A percentile compares a stretch with the other conserved stretches of the same genome.
Evolutionary conservation across 768 basidiomycete genomes (phyloP).

Genomic region (Trichaptum fuscoviolaceum): DNA sequence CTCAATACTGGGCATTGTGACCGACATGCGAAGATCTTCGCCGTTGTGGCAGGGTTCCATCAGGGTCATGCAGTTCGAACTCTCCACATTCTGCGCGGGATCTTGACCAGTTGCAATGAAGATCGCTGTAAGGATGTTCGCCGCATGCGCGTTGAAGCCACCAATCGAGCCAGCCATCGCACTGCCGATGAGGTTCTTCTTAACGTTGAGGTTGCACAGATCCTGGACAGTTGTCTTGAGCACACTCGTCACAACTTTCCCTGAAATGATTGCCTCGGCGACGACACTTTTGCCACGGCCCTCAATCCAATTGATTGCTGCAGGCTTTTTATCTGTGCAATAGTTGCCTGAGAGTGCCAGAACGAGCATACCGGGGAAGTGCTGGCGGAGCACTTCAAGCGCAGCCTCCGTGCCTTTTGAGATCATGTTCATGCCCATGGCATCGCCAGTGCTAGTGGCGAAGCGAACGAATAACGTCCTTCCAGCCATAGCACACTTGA

Average conservation of each 20-base stretch:
- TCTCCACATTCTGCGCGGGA: constrained; percentile 98
- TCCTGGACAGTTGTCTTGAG: constrained; percentile 93
- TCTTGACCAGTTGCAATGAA: constrained; percentile 98
- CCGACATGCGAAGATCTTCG: constrained; percentile 85
- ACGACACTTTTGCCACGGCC: constrained; percentile 97
- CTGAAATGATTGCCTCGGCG: constrained; percentile 90
- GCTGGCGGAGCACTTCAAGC: constrained; percentile 65
- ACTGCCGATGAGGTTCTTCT: constrained; percentile 97
- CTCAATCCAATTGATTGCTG: constrained; percentile 99
- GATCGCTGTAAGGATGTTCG: constrained; percentile 93
- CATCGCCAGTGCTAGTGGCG: constrained; percentile 91
- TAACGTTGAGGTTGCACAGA: constrained; percentile 84
- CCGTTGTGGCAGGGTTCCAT: constrained; percentile 97
- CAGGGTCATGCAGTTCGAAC: constrained; percentile 95
- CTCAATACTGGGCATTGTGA: constrained; percentile 99
- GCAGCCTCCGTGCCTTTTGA: constrained; percentile 97
- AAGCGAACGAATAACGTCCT: constrained; percentile 92
- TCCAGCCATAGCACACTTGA: constrained; percentile 91
- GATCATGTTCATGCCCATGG: constrained; percentile 99
- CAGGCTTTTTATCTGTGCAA: constrained; percentile 99
- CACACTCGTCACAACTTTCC: constrained; percentile 80
- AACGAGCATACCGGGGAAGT: constrained; percentile 89
- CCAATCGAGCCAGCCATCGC: constrained; percentile 99
- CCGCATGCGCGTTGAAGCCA: constrained; percentile 97
- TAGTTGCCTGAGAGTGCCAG: constrained; percentile 95